Evolutionary conservation across 768 basidiomycete genomes (phyloP).

Genomic region (Pholiota conissans): DNA sequence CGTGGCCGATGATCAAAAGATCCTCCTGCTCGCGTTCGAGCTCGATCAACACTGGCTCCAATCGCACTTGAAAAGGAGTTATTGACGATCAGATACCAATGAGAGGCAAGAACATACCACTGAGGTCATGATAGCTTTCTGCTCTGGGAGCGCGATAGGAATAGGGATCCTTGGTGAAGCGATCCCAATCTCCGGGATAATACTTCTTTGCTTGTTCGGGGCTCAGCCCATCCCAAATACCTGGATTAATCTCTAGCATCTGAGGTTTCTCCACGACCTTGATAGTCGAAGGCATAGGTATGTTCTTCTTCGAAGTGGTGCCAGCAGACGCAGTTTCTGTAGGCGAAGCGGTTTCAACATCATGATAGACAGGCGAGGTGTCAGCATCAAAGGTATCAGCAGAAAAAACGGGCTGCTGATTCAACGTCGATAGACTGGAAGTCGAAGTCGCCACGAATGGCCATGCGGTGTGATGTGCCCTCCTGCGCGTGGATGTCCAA

Average conservation of each 20-base stretch:
- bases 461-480: constrained; percentile 96
- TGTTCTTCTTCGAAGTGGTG: not conserved
- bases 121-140: constrained; percentile 96
- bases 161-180: constrained; percentile 92
- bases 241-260: constrained; percentile 98
- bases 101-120: constrained; percentile 43
- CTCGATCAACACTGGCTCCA: constrained; percentile 93
- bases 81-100: not conserved
- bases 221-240: constrained; percentile 94
- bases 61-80: constrained; percentile 59
- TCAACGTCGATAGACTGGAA: constrained; percentile 14
- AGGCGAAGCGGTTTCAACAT: constrained; percentile 6
- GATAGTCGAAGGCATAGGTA: constrained; percentile 42
- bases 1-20: constrained; percentile 93
- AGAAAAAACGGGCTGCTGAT: constrained; percentile 8
- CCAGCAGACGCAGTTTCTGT: not conserved
- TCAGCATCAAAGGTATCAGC: constrained; percentile 14
- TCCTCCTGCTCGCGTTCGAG: constrained; percentile 94
- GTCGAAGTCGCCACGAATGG: constrained; percentile 65
- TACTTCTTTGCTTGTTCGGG: constrained; percentile 86
- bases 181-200: constrained; percentile 93
- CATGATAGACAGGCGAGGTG: constrained; percentile 10
- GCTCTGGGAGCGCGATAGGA: constrained; percentile 89
- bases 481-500: constrained; percentile 93
- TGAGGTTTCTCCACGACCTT: constrained; percentile 94